A percentile compares a stretch with the other conserved stretches of the same genome.
phyloP scores from a whole-genome alignment of 2,329 filamentous ascomycete genomes.

The Ophiocordyceps camponoti-leonardi region DNA sequence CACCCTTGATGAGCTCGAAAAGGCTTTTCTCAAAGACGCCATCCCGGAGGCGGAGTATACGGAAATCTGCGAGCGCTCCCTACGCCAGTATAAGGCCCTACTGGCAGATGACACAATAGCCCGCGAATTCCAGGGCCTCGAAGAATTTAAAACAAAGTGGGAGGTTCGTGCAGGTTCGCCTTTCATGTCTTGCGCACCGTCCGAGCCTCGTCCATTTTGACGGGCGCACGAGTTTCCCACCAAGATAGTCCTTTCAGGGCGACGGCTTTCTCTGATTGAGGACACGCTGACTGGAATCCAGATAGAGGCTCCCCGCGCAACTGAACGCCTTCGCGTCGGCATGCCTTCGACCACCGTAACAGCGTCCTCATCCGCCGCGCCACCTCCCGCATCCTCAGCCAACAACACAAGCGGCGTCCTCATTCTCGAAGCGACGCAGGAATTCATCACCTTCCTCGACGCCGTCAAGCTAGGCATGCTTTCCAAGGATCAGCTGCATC shows the following conservation, averaged over 20 bases:
- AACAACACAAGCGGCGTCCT: constrained; percentile 42
- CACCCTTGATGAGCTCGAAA: constrained; percentile 87
- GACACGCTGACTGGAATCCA: neutral
- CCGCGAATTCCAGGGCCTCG: constrained; percentile 71
- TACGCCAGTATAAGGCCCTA: constrained; percentile 95
- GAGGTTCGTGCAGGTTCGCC: constrained; percentile 43
- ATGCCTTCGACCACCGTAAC: constrained; percentile 69
- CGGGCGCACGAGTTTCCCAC: neutral
- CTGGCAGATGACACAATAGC: constrained; percentile 81
- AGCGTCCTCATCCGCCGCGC: constrained; percentile 27
- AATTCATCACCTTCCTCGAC: constrained; percentile 96
- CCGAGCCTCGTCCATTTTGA: too few species aligned
- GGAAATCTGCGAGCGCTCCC: constrained; percentile 80
- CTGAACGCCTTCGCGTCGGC: constrained; percentile 79
- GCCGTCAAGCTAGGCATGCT: constrained; percentile 82
- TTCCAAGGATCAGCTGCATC: constrained; percentile 93
- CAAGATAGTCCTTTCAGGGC: too few species aligned
- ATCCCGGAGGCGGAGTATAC: constrained; percentile 86
- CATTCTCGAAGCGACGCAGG: constrained; percentile 83
- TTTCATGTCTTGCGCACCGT: too few species aligned
- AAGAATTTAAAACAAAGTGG: constrained; percentile 84
- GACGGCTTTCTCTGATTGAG: neutral
- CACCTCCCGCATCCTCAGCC: constrained; percentile 23
- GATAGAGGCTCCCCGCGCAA: constrained; percentile 80
- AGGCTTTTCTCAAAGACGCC: constrained; percentile 91